Evolutionary conservation across 352 stramenopile species (phyloP).

Genomic region (Pythium utonaiense): DNA sequence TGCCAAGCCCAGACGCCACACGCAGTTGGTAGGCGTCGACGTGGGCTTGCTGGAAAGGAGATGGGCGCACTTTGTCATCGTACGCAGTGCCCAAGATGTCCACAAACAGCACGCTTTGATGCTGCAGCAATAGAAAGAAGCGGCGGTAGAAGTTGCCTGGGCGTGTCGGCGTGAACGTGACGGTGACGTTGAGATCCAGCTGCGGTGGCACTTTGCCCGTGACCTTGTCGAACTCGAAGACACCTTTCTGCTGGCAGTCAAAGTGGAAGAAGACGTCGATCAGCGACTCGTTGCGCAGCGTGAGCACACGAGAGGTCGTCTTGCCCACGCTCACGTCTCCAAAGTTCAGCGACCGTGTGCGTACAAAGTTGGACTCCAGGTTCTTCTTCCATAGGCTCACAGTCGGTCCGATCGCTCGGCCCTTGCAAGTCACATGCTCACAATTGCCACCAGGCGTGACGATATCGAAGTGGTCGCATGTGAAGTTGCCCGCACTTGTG

Average conservation of each 20-base stretch:
- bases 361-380: slow-evolving; percentile 61
- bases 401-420: slow-evolving; percentile 48
- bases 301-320: slow-evolving; percentile 65
- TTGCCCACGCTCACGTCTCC: slow-evolving; percentile 74
- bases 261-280: slow-evolving; percentile 78
- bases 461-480: slow-evolving; percentile 89
- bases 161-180: slow-evolving; percentile 76
- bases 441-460: slow-evolving; percentile 86
- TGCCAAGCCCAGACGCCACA: slow-evolving; percentile 46
- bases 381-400: slow-evolving; percentile 86
- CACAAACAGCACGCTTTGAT: slow-evolving; percentile 82
- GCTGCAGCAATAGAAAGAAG: slow-evolving; percentile 82
- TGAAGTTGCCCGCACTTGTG: slow-evolving; percentile 82
- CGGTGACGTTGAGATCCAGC: slow-evolving; percentile 71
- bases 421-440: slow-evolving; percentile 71
- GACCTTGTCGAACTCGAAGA: slow-evolving; percentile 85
- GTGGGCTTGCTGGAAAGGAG: slow-evolving; percentile 89
- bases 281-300: slow-evolving; percentile 76
- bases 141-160: slow-evolving; percentile 90
- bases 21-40: slow-evolving; percentile 81
- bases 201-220: slow-evolving; percentile 78
- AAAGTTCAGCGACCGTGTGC: slow-evolving; percentile 86
- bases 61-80: slow-evolving; percentile 85
- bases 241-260: slow-evolving; percentile 57
- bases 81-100: slow-evolving; percentile 89